Evolutionary conservation across 1,284 basidiomycete species (phyloP), one percentile per base, ranked within the genome.

Genomic region (Puccinia sorghi): DNA sequence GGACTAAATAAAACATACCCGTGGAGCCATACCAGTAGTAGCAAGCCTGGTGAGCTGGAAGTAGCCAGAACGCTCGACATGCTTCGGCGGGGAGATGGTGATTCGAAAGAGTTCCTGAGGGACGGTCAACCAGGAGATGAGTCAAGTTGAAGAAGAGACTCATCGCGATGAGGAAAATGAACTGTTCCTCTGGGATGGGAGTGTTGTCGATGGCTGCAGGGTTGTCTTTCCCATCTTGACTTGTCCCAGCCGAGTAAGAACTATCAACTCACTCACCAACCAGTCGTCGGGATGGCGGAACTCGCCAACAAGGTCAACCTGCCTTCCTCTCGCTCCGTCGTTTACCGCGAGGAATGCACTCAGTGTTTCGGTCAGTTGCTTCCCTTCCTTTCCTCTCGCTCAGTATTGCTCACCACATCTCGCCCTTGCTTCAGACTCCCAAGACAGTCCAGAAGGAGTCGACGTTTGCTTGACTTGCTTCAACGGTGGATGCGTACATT

Each of bases 381-480:
- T 52, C 50, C 50, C 12, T 52, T n/a, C n/a, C n/a, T n/a, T n/a
- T n/a, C n/a, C n/a, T n/a, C n/a, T n/a, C n/a, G n/a, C n/a, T n/a
- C n/a, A n/a, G n/a, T n/a, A n/a, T n/a, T n/a, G n/a, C n/a, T n/a
- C n/a, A n/a, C n/a, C n/a, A n/a, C n/a, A n/a, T n/a, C n/a, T n/a
- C n/a, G n/a, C n/a, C n/a, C n/a, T n/a, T n/a, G n/a, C n/a, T n/a
- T n/a, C n/a, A 72, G 72, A 61, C n/a, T 71, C 64, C 20, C 82
- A 94, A 90, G 93, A 94, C 83, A 86, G 86, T 17, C 87, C 89
- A 0, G 85, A 87, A 15, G 96, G 96, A 13, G 87, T 98, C 79
- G 91, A 97, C 81, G 92, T 98, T 69, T 99, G 96, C 84, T 86
- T 99, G 75, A 85, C 85, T 32, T 99, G 97, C 86, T 99, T 96